Evolutionary conservation across 2,329 filamentous ascomycete genomes (phyloP).

Genomic region (Bisporella sp.): DNA sequence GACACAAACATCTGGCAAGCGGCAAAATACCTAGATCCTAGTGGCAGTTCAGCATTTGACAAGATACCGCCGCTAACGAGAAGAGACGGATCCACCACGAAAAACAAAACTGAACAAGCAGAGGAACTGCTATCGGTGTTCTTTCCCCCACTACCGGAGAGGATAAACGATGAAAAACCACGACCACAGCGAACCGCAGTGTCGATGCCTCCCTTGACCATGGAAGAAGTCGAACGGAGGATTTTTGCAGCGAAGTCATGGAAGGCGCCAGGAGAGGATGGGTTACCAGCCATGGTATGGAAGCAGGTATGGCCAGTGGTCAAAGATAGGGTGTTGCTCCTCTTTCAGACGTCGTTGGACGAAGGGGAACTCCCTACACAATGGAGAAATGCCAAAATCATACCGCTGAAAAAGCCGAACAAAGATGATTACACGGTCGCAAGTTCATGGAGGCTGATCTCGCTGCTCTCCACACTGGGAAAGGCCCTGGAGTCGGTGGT

Average conservation of each 20-base stretch:
- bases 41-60: background rate
- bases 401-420: too few species aligned
- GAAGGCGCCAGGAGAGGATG: background rate
- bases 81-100: background rate
- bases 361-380: too few species aligned
- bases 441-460: too few species aligned
- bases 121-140: background rate
- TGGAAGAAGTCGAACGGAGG: constrained; percentile 2
- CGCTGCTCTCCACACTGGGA: too few species aligned
- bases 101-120: background rate
- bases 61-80: background rate
- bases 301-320: background rate
- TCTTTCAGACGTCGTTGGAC: too few species aligned
- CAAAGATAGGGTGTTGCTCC: too few species aligned
- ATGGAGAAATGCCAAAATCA: too few species aligned
- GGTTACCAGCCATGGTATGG: background rate
- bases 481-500: too few species aligned
- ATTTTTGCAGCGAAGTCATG: background rate
- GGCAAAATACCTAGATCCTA: constrained; percentile 1
- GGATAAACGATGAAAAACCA: background rate
- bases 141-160: constrained; percentile 2
- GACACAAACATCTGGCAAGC: constrained; percentile 21
- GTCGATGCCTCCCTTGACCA: background rate
- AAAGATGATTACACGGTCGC: too few species aligned
- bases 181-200: background rate